Evolutionary conservation across 495 filamentous ascomycete genomes (phyloP).

Genomic region (Cercophora samala): DNA sequence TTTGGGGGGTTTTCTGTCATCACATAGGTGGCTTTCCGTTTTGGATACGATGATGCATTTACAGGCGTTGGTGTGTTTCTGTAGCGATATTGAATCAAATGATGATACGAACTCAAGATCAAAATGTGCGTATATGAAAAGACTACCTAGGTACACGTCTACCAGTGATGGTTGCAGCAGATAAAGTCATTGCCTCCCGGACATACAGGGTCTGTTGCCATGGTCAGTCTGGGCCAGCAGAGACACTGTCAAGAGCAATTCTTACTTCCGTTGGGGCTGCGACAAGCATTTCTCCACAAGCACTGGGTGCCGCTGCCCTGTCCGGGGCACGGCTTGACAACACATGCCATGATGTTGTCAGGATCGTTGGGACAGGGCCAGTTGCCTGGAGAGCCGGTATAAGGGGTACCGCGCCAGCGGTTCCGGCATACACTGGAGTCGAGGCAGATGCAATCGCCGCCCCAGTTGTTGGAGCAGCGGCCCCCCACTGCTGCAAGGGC

Average conservation of each 20-base stretch:
- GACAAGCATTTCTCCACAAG: slow-evolving; percentile 21
- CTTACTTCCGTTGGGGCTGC: neutral
- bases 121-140: too few relatives aligned
- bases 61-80: neutral
- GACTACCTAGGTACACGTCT: neutral
- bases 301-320: slow-evolving; percentile 12
- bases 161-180: slow-evolving; percentile 16
- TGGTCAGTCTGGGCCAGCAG: neutral
- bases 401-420: slow-evolving; percentile 19
- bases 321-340: slow-evolving; percentile 20
- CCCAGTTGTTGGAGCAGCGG: slow-evolving; percentile 21
- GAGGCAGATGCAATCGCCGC: slow-evolving; percentile 23
- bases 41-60: neutral
- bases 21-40: neutral
- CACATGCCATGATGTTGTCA: slow-evolving; percentile 20
- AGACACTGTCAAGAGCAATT: neutral
- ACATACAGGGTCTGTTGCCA: slow-evolving; percentile 2
- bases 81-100: neutral
- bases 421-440: slow-evolving; percentile 16
- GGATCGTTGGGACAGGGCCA: slow-evolving; percentile 20
- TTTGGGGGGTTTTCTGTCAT: neutral
- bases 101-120: neutral
- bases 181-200: slow-evolving; percentile 17
- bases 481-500: slow-evolving; percentile 9
- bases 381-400: slow-evolving; percentile 18